Evolutionary conservation across 768 basidiomycete genomes (phyloP).

Genomic region (Phylloporus scabripes): DNA sequence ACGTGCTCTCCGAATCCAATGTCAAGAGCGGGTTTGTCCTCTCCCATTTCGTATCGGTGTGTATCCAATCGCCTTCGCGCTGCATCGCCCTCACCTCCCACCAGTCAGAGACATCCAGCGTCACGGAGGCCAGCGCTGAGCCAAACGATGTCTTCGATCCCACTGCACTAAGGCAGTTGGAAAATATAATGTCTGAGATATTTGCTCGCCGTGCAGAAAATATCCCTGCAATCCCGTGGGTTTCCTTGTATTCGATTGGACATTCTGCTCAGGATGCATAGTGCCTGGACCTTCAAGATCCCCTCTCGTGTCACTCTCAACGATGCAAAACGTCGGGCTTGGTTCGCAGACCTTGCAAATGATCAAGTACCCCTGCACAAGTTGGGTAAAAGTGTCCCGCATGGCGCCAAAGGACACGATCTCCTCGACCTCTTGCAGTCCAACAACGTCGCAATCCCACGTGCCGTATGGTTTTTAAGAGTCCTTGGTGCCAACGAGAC

Average conservation of each 20-base stretch:
- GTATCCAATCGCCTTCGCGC: conserved; percentile 16
- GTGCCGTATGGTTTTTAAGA: conserved; percentile 84
- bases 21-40: conserved; percentile 63
- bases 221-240: conserved; percentile 61
- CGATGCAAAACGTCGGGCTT: conserved; percentile 70
- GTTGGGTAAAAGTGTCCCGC: conserved; percentile 79
- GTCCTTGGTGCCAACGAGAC: conserved; percentile 87
- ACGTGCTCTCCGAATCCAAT: conserved; percentile 56
- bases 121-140: conserved; percentile 12
- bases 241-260: background rate
- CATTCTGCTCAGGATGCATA: conserved; percentile 2
- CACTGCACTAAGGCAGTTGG: conserved; percentile 53
- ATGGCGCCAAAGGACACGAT: conserved; percentile 81
- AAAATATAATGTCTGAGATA: conserved; percentile 73
- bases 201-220: conserved; percentile 57
- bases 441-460: conserved; percentile 69
- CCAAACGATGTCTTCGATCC: conserved; percentile 47
- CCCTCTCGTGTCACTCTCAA: conserved; percentile 80
- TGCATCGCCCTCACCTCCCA: background rate
- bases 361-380: conserved; percentile 76
- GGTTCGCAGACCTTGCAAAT: conserved; percentile 81
- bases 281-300: conserved; percentile 67
- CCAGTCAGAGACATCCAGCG: conserved; percentile 21
- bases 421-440: conserved; percentile 73
- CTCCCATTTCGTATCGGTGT: conserved; percentile 51